Evolutionary conservation across 2,329 filamentous ascomycete genomes (phyloP), one percentile per base, ranked within the genome.

Genomic region (Aspergillus aculeatus): DNA sequence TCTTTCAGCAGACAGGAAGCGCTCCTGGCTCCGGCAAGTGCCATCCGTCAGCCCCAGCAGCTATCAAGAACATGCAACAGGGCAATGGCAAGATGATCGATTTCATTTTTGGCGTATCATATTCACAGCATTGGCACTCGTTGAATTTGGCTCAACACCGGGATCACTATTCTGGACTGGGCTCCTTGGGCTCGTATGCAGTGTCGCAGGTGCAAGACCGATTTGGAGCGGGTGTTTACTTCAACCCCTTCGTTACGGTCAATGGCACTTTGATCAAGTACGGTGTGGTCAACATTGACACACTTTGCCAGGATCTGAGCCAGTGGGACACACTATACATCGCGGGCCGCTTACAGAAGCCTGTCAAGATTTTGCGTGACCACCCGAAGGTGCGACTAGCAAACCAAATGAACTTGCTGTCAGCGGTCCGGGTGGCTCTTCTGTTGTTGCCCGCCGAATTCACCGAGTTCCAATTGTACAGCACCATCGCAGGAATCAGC

Each of bases 181-280:
- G 90, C 1, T 89, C 87, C 14, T 78, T 97, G 21, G 94, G 94
- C 1, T 98, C 93, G 1, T 93, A 87, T 31, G 83, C 91, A 4
- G 91, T 98, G 19, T 92, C 91, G 14, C 84, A 87, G 56, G 87
- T 97, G 21, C 94, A 99, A 75, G 91, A 98, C 70, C 84, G 82
- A 64, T 91, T 90, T 80, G 95, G 95, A 47, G 95, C 95, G 0
- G 96, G 95, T 6, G 92, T 97, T 44, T 99, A 99, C 78, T 99
- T 97, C 80, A 96, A 99, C 70, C 93, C 95, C 0, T 97, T 94
- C 73, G 86, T 99, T 52, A 94, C 90, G 2, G 88, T 98, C 62
- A 96, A 98, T 69, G 96, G 95, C 47, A 96, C 92, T 62, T 83
- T 98, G 70, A 95, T 99, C 77, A 99, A 99, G 78, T 99, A 99